Base-by-base conservation (phyloP, 2,329 filamentous ascomycete species). In the Anthostomella pinea region DNA sequence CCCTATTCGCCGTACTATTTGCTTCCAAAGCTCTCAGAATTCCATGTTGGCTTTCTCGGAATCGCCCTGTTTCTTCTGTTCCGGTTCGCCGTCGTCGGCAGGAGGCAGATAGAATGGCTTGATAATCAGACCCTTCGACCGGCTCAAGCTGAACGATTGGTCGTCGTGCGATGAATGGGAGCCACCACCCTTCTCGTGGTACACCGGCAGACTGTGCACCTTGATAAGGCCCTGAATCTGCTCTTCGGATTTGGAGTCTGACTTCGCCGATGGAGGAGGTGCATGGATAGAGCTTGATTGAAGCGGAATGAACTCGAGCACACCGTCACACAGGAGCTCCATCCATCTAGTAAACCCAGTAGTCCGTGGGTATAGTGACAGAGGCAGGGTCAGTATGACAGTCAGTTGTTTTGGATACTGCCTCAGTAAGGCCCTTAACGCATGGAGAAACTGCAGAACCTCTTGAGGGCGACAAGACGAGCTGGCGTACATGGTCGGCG, bases 41-140 rank as follows among this genome's bases (percentile, higher is more conserved):
- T 93, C 86, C 32, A 94, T 75, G 48, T 85, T 81, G 38, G 73
- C 71, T 52, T 87, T 87, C 33, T 72, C 74, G 3, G 73, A 70
- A 47, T 74, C 75, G 44, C 62, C 64, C n/a, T n/a, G n/a, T 32
- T 75, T 59, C 23, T 64, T 58, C 35, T 56, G 58, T 24, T 63
- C 59, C 38, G 57, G 63, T 18, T 69, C 66, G 48, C 89, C 87
- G 2, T 85, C 87, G 36, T 89, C 86, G 25, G 91, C 70, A 0
- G 93, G 93, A 17, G 93, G 93, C 27, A 98, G 69, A 58, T 85
- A 93, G 63, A 89, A 96, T 1, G 89, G 88, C 53, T 83, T 86
- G 46, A 98, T 88, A 24, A 87, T 77, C 49, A 98, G 80, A 33
- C 87, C 90, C 52, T 77, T 82, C 3, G 77, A 75, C 53, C 87